A percentile compares a stretch with the other conserved stretches of the same genome.
These are phyloP conservation scores for Babesia sp. DNA, from an alignment of 169 alveolate species.

Conservation along the genomic window DNA sequence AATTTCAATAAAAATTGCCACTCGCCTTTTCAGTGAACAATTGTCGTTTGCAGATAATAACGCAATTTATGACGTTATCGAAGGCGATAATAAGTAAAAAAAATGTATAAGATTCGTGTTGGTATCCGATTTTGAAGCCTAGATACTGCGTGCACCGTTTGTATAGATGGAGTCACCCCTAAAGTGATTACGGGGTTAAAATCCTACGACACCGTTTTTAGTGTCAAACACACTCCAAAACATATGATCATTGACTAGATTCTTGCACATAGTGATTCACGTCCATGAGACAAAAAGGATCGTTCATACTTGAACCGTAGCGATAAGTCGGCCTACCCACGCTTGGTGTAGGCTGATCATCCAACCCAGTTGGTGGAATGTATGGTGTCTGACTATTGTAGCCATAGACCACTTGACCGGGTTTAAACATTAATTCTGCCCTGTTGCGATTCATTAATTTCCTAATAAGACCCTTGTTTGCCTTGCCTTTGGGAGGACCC, in stretches of 20 bases:
- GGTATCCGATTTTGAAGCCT: constrained; percentile 39
- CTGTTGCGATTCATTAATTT: constrained; percentile 17
- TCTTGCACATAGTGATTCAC: neutral
- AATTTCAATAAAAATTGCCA: neutral
- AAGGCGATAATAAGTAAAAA: constrained; percentile 7
- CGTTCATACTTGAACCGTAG: constrained; percentile 25
- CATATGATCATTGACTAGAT: neutral
- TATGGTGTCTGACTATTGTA: neutral
- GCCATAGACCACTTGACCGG: neutral
- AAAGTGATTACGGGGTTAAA: neutral
- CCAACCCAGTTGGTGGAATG: neutral
- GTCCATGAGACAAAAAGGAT: constrained; percentile 27
- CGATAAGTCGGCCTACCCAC: constrained; percentile 4
- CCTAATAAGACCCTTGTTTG: constrained; percentile 59
- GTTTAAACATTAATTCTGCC: neutral
- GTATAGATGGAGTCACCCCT: neutral
- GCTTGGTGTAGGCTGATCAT: neutral
- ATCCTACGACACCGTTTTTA: too few relatives aligned
- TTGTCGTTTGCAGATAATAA: neutral
- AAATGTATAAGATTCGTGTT: neutral
- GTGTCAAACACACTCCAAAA: neutral
- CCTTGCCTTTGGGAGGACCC: constrained; percentile 70
- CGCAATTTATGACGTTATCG: neutral
- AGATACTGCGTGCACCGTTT: constrained; percentile 1
- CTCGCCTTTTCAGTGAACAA: constrained; percentile 2